Evolutionary conservation across 176 grass and related monocot species (phyloP), one percentile per base, ranked within the genome.

Genomic region (Miscanthus lutarioriparius): DNA sequence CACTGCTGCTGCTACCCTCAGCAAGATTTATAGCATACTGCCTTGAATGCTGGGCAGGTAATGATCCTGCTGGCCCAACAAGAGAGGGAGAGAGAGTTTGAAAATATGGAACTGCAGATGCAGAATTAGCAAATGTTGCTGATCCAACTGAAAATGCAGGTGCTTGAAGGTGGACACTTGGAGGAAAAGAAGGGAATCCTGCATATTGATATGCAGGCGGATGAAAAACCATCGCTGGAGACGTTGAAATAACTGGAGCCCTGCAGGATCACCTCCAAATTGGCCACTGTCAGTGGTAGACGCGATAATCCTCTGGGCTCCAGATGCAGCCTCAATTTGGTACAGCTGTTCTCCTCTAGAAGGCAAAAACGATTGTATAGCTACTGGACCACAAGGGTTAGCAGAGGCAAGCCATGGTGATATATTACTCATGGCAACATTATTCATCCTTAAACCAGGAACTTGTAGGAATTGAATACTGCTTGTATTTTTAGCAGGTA

Each of bases 21-120:
- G 89, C 80, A 75, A 94, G 88, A 86, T 76, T 94, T 44, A 94
- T 92, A n/a, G 91, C 75, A 85, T 91, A 94, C 33, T 87, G 88
- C 77, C 92, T 90, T 37, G 83, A 64, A 80, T 84, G 91, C 72
- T 92, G 90, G 30, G 88, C 80, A 64, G 95, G 81, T 45, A 86
- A 77, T 35, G 76, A 63, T 43, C 88, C 86, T 45, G 88, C 2
- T 87, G 92, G 78, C 17, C 90, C 92, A 74, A 86, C 67, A 54
- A 97, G 44, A 20, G 82, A 16, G 1, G 85, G 80, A 16, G 94
- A 30, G 80, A 90, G 85, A 33, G 72, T 19, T 77, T 89, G 79
- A 62, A 89, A 92, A 85, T 83, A 86, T 14, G 86, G 30, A 54
- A 75, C 63, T 26, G 61, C 32, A 20, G 90, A 86, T 36, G 67